Evolutionary conservation across 2,329 filamentous ascomycete genomes (phyloP), one percentile per base, ranked within the genome.

Genomic region (Clarireedia monteithiana): DNA sequence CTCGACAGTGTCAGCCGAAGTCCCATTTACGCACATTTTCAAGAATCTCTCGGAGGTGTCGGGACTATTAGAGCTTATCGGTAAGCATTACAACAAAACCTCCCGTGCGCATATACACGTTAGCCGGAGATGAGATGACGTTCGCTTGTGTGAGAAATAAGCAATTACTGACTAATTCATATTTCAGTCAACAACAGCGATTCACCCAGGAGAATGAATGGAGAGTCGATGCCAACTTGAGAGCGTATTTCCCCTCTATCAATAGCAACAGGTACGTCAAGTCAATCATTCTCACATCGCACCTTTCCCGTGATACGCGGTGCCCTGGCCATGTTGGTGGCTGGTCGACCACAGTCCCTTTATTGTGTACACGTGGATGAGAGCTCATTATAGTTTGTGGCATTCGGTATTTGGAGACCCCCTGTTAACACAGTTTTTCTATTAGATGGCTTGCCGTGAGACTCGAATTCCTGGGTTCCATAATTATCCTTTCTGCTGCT

Each of bases 1-100:
- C 79, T 99, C 58, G 94, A 99, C 73, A 96, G 91, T 69, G 87
- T 97, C 63, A 96, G 88, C 70, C 86, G 91, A 66, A 96, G 91
- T 70, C 95, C 95, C 26, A 95, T 99, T 66, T 99, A 91, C 71
- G 94, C 94, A 6, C 95, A 99, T 72, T 99, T 99, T 75, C 94
- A 99, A 70, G 95, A 99, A 73, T 95, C 91, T 1, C 81, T 99
- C 9, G 92, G 90, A 59, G 94, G 94, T 45, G 87, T 96, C 68
- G 89, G 89, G 58, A 99, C 94, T 10, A 97, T 99, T 67, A 88
- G 95, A 62, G 95, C 94, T 38, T 99, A 95, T 75, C 82, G 86
- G 53, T 50, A 55, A 55, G 53, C 12, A 23, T 46, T 23, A 42
- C 15, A n/a, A n/a, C 14, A n/a, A 42, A 6, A 15, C 9, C n/a